These are phyloP conservation scores for Saitozyma podzolica DNA, from an alignment of 768 basidiomycete genomes.

Conservation along the genomic window DNA sequence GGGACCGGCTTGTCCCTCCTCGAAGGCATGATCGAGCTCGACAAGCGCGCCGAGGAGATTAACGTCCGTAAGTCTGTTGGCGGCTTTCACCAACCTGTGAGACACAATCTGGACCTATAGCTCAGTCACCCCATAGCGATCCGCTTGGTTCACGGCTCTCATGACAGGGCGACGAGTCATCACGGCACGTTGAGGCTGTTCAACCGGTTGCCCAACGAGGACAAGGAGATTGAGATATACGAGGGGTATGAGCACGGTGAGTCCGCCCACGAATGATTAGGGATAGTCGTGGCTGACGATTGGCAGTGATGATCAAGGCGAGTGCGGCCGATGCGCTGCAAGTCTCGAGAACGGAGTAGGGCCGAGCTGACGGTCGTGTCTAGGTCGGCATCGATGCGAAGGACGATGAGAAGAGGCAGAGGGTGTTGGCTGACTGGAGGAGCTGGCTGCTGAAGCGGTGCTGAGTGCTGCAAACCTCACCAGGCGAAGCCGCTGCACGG, in stretches of 20 bases:
- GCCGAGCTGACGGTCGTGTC: not conserved
- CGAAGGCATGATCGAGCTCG: conserved; percentile 46
- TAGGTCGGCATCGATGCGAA: conserved; percentile 47
- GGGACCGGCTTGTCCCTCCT: conserved; percentile 52
- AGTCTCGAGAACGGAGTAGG: no score
- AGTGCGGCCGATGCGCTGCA: not conserved
- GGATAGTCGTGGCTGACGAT: not conserved
- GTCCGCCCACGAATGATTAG: conserved; percentile 5
- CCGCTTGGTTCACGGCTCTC: conserved; percentile 52
- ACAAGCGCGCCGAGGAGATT: conserved; percentile 43
- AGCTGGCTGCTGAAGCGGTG: conserved; percentile 50
- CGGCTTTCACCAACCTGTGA: not conserved
- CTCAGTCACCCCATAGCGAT: conserved; percentile 17
- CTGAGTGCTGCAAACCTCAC: conserved; percentile 2
- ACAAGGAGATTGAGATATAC: conserved; percentile 53
- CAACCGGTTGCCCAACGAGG: conserved; percentile 42
- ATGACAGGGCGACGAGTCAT: conserved; percentile 48
- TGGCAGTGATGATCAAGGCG: conserved; percentile 48
- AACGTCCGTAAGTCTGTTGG: conserved; percentile 36
- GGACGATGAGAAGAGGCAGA: conserved; percentile 52
- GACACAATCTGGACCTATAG: not conserved
- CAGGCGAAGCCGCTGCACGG: no score
- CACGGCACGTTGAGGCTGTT: conserved; percentile 46
- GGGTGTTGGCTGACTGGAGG: conserved; percentile 51
- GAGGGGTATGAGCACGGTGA: conserved; percentile 54